Evolutionary conservation across 371 early-diverging fungal genomes (phyloP).

Genomic region (Actinomortierella wolfii): DNA sequence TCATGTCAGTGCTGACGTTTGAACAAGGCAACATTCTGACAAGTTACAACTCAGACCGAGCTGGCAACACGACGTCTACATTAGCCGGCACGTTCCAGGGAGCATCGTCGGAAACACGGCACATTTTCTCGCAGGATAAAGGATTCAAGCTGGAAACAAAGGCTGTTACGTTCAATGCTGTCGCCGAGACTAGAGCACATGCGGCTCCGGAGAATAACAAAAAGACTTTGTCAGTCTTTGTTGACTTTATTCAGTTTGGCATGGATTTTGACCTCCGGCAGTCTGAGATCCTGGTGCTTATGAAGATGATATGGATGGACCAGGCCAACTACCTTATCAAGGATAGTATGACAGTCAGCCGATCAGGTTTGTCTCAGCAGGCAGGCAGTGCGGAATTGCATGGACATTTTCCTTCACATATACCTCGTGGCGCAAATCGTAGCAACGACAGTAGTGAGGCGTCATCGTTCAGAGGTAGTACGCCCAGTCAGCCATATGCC

Average conservation of each 20-base stretch:
- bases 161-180: slow-evolving; percentile 61
- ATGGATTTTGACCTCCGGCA: slow-evolving; percentile 76
- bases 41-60: slow-evolving; percentile 57
- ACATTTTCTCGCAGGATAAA: slow-evolving; percentile 84
- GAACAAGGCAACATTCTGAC: slow-evolving; percentile 75
- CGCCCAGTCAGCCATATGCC: no score
- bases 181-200: slow-evolving; percentile 54
- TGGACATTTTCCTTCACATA: not conserved
- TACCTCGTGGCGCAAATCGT: not conserved
- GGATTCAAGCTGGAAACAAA: slow-evolving; percentile 70
- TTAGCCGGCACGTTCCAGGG: slow-evolving; percentile 65
- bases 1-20: slow-evolving; percentile 70
- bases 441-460: slow-evolving; percentile 1
- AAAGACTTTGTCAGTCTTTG: slow-evolving; percentile 59
- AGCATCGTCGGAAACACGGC: slow-evolving; percentile 69
- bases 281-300: slow-evolving; percentile 75
- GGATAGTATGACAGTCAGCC: slow-evolving; percentile 29
- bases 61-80: slow-evolving; percentile 56
- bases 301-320: slow-evolving; percentile 71
- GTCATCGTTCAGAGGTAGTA: not conserved
- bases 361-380: slow-evolving; percentile 15
- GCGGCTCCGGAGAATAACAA: slow-evolving; percentile 48
- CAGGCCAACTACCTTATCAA: slow-evolving; percentile 51
- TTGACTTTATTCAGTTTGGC: slow-evolving; percentile 60
- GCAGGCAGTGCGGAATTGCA: not conserved